These are phyloP conservation scores for Eutrema heterophyllum DNA, from an alignment of 345 rosid species.

Conservation along the genomic window DNA sequence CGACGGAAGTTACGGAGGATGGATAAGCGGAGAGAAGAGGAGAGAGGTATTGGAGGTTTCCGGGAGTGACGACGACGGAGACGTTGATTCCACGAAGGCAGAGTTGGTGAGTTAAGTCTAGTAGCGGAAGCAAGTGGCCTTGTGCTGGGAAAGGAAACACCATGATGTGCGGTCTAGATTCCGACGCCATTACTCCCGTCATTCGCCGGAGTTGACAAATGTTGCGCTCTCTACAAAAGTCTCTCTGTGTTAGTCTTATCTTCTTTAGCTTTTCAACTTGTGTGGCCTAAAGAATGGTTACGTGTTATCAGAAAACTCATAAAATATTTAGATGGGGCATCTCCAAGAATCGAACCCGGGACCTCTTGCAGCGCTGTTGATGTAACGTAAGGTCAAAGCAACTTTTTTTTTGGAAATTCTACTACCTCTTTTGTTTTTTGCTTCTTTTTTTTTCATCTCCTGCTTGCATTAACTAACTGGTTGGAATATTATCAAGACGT, in stretches of 20 bases:
- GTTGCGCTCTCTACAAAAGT: background rate
- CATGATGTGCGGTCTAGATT: slow-evolving; percentile 36
- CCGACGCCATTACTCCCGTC: background rate
- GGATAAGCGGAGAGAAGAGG: slow-evolving; percentile 34
- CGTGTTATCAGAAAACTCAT: background rate
- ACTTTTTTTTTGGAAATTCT: background rate
- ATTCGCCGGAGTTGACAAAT: background rate
- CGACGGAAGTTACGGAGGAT: slow-evolving; percentile 14
- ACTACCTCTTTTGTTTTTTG: background rate
- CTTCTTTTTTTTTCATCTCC: background rate
- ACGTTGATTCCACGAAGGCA: slow-evolving; percentile 31
- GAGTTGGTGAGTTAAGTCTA: slow-evolving; percentile 44
- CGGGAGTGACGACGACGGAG: slow-evolving; percentile 51
- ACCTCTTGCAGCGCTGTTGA: too few species aligned
- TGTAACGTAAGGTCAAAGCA: background rate
- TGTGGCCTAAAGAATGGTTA: background rate
- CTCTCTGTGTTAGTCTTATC: background rate
- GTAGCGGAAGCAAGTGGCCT: slow-evolving; percentile 47
- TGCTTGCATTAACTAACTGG: background rate
- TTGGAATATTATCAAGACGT: background rate
- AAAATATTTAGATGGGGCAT: too few species aligned
- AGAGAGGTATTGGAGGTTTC: slow-evolving; percentile 45
- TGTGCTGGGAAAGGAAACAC: slow-evolving; percentile 72
- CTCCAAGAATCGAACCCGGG: too few species aligned
- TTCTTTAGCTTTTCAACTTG: background rate